phyloP scores from a whole-genome alignment of 768 basidiomycete genomes.

The Collybia sordida region DNA sequence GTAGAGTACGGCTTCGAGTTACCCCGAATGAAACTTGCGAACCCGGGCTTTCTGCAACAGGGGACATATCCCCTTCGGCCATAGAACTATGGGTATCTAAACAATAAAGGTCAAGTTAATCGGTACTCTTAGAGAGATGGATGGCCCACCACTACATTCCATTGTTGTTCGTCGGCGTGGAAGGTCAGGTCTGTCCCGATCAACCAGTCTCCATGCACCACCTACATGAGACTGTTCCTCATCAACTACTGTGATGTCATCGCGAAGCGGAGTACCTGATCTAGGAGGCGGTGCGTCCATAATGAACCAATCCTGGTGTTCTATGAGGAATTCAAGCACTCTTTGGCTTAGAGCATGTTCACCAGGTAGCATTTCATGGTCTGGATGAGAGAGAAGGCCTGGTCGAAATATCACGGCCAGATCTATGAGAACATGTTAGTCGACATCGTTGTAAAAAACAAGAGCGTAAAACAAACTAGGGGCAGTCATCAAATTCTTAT shows the following conservation, averaged over 20 bases:
- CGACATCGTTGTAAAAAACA: background rate
- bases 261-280: constrained; percentile 18
- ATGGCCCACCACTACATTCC: constrained; percentile 37
- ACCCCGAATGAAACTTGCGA: constrained; percentile 31
- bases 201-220: constrained; percentile 57
- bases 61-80: constrained; percentile 40
- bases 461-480: constrained; percentile 61
- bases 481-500: constrained; percentile 95
- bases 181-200: constrained; percentile 39
- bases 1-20: constrained; percentile 65
- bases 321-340: constrained; percentile 94
- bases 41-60: constrained; percentile 45
- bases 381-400: constrained; percentile 86
- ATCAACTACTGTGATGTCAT: constrained; percentile 43
- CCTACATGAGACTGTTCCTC: constrained; percentile 43
- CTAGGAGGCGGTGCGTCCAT: constrained; percentile 80
- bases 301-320: constrained; percentile 96
- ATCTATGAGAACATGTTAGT: constrained; percentile 46
- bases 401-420: constrained; percentile 97
- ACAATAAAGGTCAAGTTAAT: background rate
- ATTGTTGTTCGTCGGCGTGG: constrained; percentile 59
- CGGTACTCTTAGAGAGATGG: constrained; percentile 1
- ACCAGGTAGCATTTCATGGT: constrained; percentile 80
- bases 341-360: constrained; percentile 88
- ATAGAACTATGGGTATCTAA: constrained; percentile 23